phyloP scores from a whole-genome alignment of 306 rosid species.

The Gleditsia sinensis region DNA sequence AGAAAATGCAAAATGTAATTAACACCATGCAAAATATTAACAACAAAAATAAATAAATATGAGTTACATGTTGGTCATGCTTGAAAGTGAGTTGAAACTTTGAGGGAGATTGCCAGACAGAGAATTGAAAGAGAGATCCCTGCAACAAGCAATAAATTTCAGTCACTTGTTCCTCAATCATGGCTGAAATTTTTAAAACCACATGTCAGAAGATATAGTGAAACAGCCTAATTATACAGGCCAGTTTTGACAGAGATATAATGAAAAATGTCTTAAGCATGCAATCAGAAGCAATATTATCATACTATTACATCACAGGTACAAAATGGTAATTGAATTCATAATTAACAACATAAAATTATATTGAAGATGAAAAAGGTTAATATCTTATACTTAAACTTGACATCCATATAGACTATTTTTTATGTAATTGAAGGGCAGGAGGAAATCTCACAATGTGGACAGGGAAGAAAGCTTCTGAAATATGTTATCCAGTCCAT shows the following conservation, averaged over 20 bases:
- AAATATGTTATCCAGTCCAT: slow-evolving; percentile 54
- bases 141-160: slow-evolving; percentile 49
- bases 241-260: slow-evolving; percentile 10
- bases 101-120: slow-evolving; percentile 78
- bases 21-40: slow-evolving; percentile 30
- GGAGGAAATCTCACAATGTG: slow-evolving; percentile 68
- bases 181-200: slow-evolving; percentile 6
- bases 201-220: slow-evolving; percentile 9
- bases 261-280: slow-evolving; percentile 16
- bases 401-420: slow-evolving; percentile 21
- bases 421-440: slow-evolving; percentile 31
- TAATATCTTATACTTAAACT: slow-evolving; percentile 22
- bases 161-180: slow-evolving; percentile 15
- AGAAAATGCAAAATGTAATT: slow-evolving; percentile 33
- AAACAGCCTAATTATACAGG: slow-evolving; percentile 1
- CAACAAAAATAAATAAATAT: slow-evolving; percentile 1
- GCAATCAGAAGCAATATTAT: slow-evolving; percentile 9
- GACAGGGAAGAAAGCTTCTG: slow-evolving; percentile 73
- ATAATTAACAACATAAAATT: not conserved
- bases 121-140: slow-evolving; percentile 89
- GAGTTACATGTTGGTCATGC: slow-evolving; percentile 61
- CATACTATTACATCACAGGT: not conserved
- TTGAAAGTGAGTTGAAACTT: slow-evolving; percentile 82
- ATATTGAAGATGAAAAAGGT: not conserved
- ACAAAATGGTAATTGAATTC: not conserved